These are phyloP conservation scores for Prunus mume DNA, from an alignment of 306 rosid species.

Conservation along the genomic window DNA sequence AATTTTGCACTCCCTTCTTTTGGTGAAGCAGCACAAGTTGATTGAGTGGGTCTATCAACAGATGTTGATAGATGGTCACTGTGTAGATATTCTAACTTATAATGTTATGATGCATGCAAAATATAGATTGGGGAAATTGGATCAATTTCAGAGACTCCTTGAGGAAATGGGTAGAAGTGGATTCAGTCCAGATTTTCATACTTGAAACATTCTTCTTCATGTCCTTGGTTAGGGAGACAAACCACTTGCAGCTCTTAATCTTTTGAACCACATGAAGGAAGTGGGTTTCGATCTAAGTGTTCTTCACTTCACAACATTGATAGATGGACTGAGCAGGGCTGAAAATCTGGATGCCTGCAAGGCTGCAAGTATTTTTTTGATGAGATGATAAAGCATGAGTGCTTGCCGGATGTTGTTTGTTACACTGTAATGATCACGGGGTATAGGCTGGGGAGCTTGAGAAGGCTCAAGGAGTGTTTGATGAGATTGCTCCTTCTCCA, in stretches of 20 bases:
- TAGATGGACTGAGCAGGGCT: conserved; percentile 91
- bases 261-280: conserved; percentile 78
- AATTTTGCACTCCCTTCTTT: conserved; percentile 64
- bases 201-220: conserved; percentile 83
- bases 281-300: conserved; percentile 65
- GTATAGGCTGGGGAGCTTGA: conserved; percentile 70
- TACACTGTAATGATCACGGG: conserved; percentile 90
- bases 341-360: conserved; percentile 84
- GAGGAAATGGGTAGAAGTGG: conserved; percentile 83
- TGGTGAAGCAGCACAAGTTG: conserved; percentile 66
- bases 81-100: conserved; percentile 69
- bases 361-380: conserved; percentile 65
- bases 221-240: conserved; percentile 79
- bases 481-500: no score
- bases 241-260: conserved; percentile 71
- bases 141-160: conserved; percentile 65
- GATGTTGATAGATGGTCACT: conserved; percentile 67
- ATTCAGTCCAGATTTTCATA: conserved; percentile 75
- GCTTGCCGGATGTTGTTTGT: conserved; percentile 78
- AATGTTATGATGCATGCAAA: conserved; percentile 74
- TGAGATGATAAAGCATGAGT: conserved; percentile 61
- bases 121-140: conserved; percentile 77
- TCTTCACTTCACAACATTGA: conserved; percentile 90
- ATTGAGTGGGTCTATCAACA: conserved; percentile 89
- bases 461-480: conserved; percentile 64